Evolutionary conservation across 1,284 basidiomycete genomes (phyloP).

Genomic region (Laetiporus sulphureus): DNA sequence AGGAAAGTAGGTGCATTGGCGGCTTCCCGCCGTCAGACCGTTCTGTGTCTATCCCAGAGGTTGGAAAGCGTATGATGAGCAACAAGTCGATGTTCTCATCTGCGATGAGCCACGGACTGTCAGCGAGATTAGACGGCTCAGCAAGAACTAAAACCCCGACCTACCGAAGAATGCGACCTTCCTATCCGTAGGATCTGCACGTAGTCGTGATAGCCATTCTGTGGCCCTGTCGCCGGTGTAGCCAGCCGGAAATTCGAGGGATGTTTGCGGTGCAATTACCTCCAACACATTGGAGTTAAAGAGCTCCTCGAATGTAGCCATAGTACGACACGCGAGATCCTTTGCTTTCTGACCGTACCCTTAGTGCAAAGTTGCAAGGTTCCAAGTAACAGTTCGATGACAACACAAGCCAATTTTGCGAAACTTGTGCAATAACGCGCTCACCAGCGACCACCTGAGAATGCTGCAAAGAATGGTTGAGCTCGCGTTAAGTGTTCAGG

Average conservation of each 20-base stretch:
- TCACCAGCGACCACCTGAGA: too few relatives aligned
- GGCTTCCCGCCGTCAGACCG: slow-evolving; percentile 36
- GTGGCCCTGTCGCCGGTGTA: slow-evolving; percentile 28
- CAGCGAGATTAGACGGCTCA: too few relatives aligned
- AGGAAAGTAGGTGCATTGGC: slow-evolving; percentile 50
- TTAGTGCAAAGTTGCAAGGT: too few relatives aligned
- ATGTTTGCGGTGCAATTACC: slow-evolving; percentile 60
- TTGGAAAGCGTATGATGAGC: slow-evolving; percentile 32
- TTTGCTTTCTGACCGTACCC: too few relatives aligned
- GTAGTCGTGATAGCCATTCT: slow-evolving; percentile 47
- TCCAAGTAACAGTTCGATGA: too few relatives aligned
- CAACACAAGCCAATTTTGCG: too few relatives aligned
- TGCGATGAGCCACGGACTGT: slow-evolving; percentile 22
- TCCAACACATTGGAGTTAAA: slow-evolving; percentile 59
- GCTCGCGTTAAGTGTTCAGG: too few relatives aligned
- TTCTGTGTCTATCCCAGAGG: slow-evolving; percentile 23
- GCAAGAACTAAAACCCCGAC: slow-evolving; percentile 12
- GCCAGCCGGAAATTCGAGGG: slow-evolving; percentile 50
- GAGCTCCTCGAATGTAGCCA: slow-evolving; percentile 48
- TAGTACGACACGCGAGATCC: too few relatives aligned
- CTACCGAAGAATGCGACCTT: slow-evolving; percentile 72
- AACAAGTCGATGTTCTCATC: slow-evolving; percentile 73
- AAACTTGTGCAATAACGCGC: too few relatives aligned
- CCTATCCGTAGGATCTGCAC: slow-evolving; percentile 23
- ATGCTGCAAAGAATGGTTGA: too few relatives aligned